These are phyloP conservation scores for Backusella psychrophila DNA, from an alignment of 192 early-diverging fungal species.

Conservation along the genomic window DNA sequence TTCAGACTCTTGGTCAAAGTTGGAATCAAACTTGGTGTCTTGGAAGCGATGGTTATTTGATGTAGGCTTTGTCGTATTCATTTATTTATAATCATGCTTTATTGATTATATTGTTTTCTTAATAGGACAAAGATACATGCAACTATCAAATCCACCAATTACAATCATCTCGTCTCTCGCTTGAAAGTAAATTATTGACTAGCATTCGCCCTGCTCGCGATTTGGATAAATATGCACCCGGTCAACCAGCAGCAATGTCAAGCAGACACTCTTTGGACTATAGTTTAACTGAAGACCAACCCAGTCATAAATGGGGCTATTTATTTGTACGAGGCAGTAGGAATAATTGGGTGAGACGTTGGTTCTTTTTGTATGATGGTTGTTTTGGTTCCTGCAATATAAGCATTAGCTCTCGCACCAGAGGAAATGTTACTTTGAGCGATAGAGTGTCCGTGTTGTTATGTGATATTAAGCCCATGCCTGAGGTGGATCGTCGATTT, in stretches of 20 bases:
- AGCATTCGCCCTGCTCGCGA: conserved; percentile 25
- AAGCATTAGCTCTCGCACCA: conserved; percentile 18
- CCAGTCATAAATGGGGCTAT: conserved; percentile 33
- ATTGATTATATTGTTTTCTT: not conserved
- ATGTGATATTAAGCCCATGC: conserved; percentile 55
- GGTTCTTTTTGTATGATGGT: conserved; percentile 59
- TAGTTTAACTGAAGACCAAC: conserved; percentile 10
- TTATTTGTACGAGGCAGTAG: conserved; percentile 22
- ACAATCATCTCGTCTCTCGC: conserved; percentile 26
- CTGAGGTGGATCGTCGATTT: conserved; percentile 61
- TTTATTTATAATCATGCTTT: not conserved
- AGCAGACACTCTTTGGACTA: conserved; percentile 10
- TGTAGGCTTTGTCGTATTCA: conserved; percentile 8
- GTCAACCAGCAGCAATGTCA: conserved; percentile 2
- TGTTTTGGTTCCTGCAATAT: conserved; percentile 45
- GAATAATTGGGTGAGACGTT: conserved; percentile 48
- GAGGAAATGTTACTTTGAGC: conserved; percentile 34
- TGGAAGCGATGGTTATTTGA: conserved; percentile 40
- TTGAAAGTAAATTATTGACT: conserved; percentile 31
- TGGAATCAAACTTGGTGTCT: conserved; percentile 37
- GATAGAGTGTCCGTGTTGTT: conserved; percentile 60
- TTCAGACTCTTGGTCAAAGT: conserved; percentile 41
- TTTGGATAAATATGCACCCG: conserved; percentile 25
- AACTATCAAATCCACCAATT: conserved; percentile 31
- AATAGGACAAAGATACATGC: conserved; percentile 38